Conservation (phyloP, 257 asterid species). For the Solanum clarkiae region DNA sequence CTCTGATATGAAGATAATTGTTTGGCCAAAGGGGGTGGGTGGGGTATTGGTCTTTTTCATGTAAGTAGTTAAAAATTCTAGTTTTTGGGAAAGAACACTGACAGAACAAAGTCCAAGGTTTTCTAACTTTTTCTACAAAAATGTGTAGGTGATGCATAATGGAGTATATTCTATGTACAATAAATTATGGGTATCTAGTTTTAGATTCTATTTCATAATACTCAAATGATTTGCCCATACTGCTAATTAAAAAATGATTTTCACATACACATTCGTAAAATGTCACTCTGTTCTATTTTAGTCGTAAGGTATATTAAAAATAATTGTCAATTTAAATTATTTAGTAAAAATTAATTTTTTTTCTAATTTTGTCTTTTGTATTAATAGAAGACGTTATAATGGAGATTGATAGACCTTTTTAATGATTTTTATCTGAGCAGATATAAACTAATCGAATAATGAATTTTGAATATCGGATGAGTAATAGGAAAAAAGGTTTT, state of each 20-base stretch:
- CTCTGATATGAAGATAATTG: neutral
- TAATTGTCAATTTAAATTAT: too few relatives aligned
- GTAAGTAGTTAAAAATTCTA: neutral
- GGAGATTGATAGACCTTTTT: neutral
- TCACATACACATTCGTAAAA: neutral
- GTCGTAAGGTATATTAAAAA: too few relatives aligned
- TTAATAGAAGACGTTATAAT: neutral
- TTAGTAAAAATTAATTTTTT: too few relatives aligned
- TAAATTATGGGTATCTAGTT: neutral
- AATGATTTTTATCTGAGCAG: neutral
- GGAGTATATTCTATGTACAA: neutral
- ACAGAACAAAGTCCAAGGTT: conserved; percentile 2
- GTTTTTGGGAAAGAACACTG: neutral
- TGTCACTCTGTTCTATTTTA: neutral
- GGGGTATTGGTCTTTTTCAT: conserved; percentile 9
- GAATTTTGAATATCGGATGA: neutral
- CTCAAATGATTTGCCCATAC: conserved; percentile 1
- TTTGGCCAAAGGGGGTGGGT: neutral
- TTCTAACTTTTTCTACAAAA: neutral
- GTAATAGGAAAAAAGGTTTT: neutral
- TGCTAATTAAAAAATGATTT: neutral
- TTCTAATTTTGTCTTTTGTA: too few relatives aligned
- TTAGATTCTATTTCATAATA: neutral
- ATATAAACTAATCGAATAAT: neutral
- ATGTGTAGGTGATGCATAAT: neutral